A percentile compares a stretch with the other conserved stretches of the same genome.
These are phyloP conservation scores for Chlamydomonas asymmetrica DNA, from an alignment of 139 green algal species.

Conservation along the genomic window DNA sequence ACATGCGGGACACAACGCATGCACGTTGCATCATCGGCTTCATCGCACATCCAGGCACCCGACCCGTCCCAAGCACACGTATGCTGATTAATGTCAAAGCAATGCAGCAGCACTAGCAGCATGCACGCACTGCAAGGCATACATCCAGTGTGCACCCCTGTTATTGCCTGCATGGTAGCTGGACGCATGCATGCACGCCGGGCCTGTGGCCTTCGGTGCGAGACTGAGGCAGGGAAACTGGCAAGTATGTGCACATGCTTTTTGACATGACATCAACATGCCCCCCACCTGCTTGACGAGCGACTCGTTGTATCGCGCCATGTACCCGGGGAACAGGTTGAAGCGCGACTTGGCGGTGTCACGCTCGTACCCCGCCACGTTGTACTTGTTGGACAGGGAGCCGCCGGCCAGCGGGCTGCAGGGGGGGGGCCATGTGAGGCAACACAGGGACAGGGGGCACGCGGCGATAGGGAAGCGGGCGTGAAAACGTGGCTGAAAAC, in stretches of 20 bases:
- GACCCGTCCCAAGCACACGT: constrained; percentile 33
- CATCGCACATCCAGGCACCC: not conserved
- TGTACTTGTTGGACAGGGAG: constrained; percentile 74
- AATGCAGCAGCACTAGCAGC: too few relatives aligned
- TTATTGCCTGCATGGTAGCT: too few relatives aligned
- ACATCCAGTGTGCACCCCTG: too few relatives aligned
- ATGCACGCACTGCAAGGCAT: too few relatives aligned
- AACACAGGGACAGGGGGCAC: constrained; percentile 61
- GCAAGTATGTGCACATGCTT: not conserved
- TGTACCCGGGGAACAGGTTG: constrained; percentile 80
- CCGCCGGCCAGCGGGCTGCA: constrained; percentile 47
- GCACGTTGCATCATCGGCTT: too few relatives aligned
- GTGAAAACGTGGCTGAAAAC: too few relatives aligned
- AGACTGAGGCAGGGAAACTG: not conserved
- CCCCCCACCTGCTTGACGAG: too few relatives aligned
- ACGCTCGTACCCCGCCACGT: constrained; percentile 16
- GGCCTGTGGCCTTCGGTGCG: not conserved
- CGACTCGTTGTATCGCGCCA: constrained; percentile 63
- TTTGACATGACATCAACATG: too few relatives aligned
- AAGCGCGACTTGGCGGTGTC: constrained; percentile 66
- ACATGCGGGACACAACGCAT: too few relatives aligned
- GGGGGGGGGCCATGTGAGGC: not conserved
- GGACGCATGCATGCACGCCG: too few relatives aligned
- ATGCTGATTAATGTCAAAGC: not conserved
- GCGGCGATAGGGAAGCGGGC: too few relatives aligned